Evolutionary conservation across 768 basidiomycete species (phyloP), one percentile per base, ranked within the genome.

Genomic region (Pleurotus ostreatus): DNA sequence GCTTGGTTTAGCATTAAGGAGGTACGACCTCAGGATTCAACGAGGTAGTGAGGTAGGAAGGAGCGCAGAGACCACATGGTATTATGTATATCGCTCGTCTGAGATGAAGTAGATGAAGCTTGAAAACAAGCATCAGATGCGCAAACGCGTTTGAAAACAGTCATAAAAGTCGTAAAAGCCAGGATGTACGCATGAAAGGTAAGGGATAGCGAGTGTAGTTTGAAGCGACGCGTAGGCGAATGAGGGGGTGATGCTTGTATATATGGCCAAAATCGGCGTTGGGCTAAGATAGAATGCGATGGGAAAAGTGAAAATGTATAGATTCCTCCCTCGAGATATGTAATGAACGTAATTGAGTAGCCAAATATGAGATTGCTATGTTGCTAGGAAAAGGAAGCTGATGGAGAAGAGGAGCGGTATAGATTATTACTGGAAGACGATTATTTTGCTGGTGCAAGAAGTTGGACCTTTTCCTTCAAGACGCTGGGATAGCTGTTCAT

Each of bases 401-500:
- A 44, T 44, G 34, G 47, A 46, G 20, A 23, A n/a, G n/a, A 38
- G 41, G 23, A 46, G 25, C 13, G 44, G 43, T 39, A 26, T 55
- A 49, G 55, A 20, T 30, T 47, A 49, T 49, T 18, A 38, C 26
- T 16, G 51, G 38, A 53, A 22, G 23, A 5, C 15, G 37, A 55
- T 64, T 61, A 66, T 46, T 65, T 68, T 47, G 59, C 26, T 40
- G 62, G 58, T 9, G 63, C 52, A 46, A 62, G 41, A 2, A 61
- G 55, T 40, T 60, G 61, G 22, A 74, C 56, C 72, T 93, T 94
- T 68, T 92, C 89, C 72, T 89, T 93, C 57, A 94, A 76, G 2
- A 93, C 80, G 6, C 82, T 71, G 9, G 90, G 88, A 68, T 91
- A 94, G 66, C 89, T 89, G 68, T 92, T 89, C 85, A 92, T 86